These are phyloP conservation scores for Paratinospora sagittata DNA, from an alignment of 164 flowering plant species.

Conservation along the genomic window DNA sequence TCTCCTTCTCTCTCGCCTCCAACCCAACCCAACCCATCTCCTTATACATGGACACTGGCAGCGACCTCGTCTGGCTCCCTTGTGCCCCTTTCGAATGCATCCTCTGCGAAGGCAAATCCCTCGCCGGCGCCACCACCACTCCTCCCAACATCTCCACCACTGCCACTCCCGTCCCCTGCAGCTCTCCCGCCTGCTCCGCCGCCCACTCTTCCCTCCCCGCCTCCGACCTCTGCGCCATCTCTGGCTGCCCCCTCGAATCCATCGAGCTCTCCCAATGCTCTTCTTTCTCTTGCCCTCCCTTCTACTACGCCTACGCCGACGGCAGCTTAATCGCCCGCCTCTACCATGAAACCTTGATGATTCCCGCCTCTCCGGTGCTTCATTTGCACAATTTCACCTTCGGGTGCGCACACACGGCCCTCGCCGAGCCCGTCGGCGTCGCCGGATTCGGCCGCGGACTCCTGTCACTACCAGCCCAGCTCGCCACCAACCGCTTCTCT, in stretches of 20 bases:
- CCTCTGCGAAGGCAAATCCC: conserved; percentile 63
- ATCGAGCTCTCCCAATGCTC: conserved; percentile 64
- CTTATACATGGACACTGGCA: conserved; percentile 88
- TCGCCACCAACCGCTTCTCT: conserved; percentile 62
- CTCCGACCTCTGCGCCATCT: conserved; percentile 75
- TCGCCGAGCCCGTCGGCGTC: conserved; percentile 87
- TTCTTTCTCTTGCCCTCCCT: conserved; percentile 54
- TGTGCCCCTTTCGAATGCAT: conserved; percentile 81
- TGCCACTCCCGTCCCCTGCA: conserved; percentile 40
- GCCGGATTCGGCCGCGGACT: conserved; percentile 90
- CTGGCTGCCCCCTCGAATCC: conserved; percentile 58
- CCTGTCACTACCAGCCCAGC: conserved; percentile 81
- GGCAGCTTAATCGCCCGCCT: conserved; percentile 72
- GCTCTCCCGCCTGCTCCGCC: conserved; percentile 60
- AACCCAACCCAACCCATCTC: conserved; percentile 37
- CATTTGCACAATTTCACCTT: conserved; percentile 58
- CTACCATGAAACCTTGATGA: conserved; percentile 29
- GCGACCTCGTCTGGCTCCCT: conserved; percentile 93
- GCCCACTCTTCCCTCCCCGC: conserved; percentile 57
- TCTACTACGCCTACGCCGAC: conserved; percentile 87
- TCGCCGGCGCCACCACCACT: conserved; percentile 15
- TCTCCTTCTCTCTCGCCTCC: conserved; percentile 51
- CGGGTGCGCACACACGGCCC: conserved; percentile 72
- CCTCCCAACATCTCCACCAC: conserved; percentile 36
- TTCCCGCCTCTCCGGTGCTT: conserved; percentile 34